Base-by-base conservation (phyloP, 305 asterid species). In the Plantago coronopus region DNA sequence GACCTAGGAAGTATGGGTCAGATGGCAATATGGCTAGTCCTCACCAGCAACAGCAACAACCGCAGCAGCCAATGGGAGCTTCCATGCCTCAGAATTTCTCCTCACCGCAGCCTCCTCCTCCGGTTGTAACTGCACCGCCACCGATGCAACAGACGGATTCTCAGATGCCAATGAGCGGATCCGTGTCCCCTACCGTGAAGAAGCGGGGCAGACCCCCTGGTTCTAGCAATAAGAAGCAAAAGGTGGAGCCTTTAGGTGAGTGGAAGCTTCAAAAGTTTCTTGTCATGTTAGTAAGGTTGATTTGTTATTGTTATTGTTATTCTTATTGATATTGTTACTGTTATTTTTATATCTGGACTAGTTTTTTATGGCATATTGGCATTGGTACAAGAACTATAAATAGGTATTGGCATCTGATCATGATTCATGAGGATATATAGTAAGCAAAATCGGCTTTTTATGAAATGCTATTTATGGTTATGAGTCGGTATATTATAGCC, bases 121-220 rank as follows among this genome's bases (percentile, higher is more conserved):
- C 31, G 7, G 7, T 51, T 51, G 57, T 19, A 3, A 62, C 48
- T 18, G 61, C 66, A 19, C 17, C 70, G 17, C 68, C 40, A 19
- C 31, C 71, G 2, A 22, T 14, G 57, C 38, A n/a, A n/a, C n/a
- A 13, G 42, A 8, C 46, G 44, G 79, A 74, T 56, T 2, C 61
- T 7, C 74, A 53, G 53, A 64, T 44, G 17, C 57, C 69, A 0
- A 18, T 54, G 18, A 75, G 67, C 7, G 85, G 78, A 59, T 55
- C 78, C 42, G 64, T 62, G 43, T 72, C 80, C 6, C 72, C 83
- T 51, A 47, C 69, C 17, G 62, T 61, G 7, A 78, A 74, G 71
- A 83, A 73, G 71, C 73, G 86, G 57, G 89, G 89, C 63, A 74
- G 86, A 60, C 84, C 89, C 9, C 84, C 76, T 48, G 89, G 85